Evolutionary conservation across 495 filamentous ascomycete species (phyloP).

Genomic region (Xylaria nigripes): DNA sequence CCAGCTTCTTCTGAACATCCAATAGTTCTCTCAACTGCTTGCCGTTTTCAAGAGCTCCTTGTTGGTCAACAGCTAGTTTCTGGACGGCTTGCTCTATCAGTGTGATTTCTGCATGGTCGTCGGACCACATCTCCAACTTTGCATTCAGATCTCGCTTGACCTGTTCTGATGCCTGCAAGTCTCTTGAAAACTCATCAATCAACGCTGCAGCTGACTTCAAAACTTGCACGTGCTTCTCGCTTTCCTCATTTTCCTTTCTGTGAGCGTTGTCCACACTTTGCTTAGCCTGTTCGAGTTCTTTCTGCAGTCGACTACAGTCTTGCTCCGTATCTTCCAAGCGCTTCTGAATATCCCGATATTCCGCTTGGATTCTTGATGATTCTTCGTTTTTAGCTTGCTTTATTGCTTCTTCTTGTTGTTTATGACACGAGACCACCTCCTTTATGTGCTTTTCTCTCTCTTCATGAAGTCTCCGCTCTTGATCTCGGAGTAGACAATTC

Average conservation of each 20-base stretch:
- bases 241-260: conserved; percentile 9
- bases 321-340: conserved; percentile 14
- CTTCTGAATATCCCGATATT: conserved; percentile 10
- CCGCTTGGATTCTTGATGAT: conserved; percentile 7
- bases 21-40: conserved; percentile 14
- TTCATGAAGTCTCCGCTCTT: conserved; percentile 8
- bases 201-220: conserved; percentile 1
- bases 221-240: conserved; percentile 11
- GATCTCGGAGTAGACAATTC: conserved; percentile 5
- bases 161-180: conserved; percentile 12
- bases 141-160: conserved; percentile 10
- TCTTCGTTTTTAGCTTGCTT: conserved; percentile 12
- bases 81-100: conserved; percentile 19
- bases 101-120: conserved; percentile 16
- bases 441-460: conserved; percentile 10
- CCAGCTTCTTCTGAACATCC: conserved; percentile 17
- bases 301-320: conserved; percentile 12
- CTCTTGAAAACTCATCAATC: conserved; percentile 7
- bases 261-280: neutral
- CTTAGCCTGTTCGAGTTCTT: conserved; percentile 16
- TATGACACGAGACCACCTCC: conserved; percentile 7
- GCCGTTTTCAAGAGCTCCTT: conserved; percentile 12
- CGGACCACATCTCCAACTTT: conserved; percentile 19
- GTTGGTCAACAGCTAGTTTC: conserved; percentile 15
- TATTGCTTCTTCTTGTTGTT: conserved; percentile 17